Percentiles rank a stretch among this genome's conserved stretches.
Evolutionary conservation across 257 asterid species (phyloP).

Genomic region (Plantago major): DNA sequence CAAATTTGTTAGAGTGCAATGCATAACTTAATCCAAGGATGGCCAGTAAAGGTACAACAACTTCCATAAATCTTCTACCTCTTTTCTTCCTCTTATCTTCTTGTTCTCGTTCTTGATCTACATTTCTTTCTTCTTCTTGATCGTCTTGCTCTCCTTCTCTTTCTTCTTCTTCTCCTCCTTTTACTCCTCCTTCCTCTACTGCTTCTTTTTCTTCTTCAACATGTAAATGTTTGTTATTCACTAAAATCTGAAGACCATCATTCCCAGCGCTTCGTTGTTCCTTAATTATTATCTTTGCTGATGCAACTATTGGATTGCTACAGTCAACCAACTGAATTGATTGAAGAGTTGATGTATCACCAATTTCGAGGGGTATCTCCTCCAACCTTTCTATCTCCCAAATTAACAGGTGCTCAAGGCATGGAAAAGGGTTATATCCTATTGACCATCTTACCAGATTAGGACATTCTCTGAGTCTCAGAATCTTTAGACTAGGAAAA

Average conservation of each 20-base stretch:
- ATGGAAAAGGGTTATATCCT: constrained; percentile 1
- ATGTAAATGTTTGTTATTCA: not conserved
- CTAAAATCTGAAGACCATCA: constrained; percentile 1
- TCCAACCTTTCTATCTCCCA: not conserved
- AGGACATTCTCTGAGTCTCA: not conserved
- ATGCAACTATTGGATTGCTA: not conserved
- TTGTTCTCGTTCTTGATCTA: too few relatives aligned
- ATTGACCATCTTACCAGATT: constrained; percentile 8
- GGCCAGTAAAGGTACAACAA: too few relatives aligned
- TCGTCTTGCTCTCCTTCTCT: too few relatives aligned
- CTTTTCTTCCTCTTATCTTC: too few relatives aligned
- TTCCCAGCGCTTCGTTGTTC: constrained; percentile 13
- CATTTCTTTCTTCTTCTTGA: too few relatives aligned
- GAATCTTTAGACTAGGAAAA: not conserved
- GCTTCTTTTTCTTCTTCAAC: too few relatives aligned
- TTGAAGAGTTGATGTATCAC: not conserved
- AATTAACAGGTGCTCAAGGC: constrained; percentile 10
- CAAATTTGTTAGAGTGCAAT: too few relatives aligned
- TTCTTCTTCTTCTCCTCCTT: too few relatives aligned
- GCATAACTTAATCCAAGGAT: too few relatives aligned
- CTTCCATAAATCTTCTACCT: too few relatives aligned
- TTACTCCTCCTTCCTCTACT: too few relatives aligned
- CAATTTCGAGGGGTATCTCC: constrained; percentile 5
- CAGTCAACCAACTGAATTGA: constrained; percentile 5
- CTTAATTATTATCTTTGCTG: not conserved